Evolutionary conservation across 2,329 filamentous ascomycete genomes (phyloP), one percentile per base, ranked within the genome.

Genomic region (Colletotrichum sp.): DNA sequence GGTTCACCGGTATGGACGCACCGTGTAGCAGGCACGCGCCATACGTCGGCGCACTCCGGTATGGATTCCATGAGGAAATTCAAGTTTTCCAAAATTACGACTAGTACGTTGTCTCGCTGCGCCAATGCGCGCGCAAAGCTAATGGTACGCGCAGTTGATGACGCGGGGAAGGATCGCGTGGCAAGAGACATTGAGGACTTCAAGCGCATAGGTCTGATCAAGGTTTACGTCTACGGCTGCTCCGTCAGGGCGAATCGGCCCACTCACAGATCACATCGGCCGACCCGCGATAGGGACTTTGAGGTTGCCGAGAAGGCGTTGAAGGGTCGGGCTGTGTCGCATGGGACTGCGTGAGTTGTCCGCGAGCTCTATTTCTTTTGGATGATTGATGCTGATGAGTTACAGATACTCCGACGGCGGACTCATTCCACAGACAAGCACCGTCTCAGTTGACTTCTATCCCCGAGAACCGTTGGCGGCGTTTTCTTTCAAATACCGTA

Each of bases 401-500:
- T 12, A 8, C 43, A 77, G 75, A 5, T 77, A 73, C n/a, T 21
- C 74, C 43, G 61, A 74, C 24, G 74, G 74, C 16, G 55, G 63
- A n/a, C 13, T 67, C 10, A 39, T 69, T 18, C 34, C 52, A 15
- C 39, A 48, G 24, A 66, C n/a, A 15, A 30, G 5, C 13, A 4
- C 15, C 52, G 16, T 69, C 12, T 67, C 24, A 24, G 77, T 39
- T 77, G 76, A 2, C 7, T 78, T 26, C 21, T 57, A 74, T 15
- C 76, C 39, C 61, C 15, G 71, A 67, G 12, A 57, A 9, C 67
- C 76, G 5, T 48, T 77, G 18, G 74, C 71, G 24, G 43, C 64
- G 26, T 80, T 80, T 65, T 77, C 30, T 39, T 82, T 82, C 74
- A 79, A 79, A 30, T 82, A 82, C 52, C 75, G 80, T 18, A 15